Evolutionary conservation across 257 asterid genomes (phyloP), one percentile per base, ranked within the genome.

Genomic region (Solanum lycopersicoides): DNA sequence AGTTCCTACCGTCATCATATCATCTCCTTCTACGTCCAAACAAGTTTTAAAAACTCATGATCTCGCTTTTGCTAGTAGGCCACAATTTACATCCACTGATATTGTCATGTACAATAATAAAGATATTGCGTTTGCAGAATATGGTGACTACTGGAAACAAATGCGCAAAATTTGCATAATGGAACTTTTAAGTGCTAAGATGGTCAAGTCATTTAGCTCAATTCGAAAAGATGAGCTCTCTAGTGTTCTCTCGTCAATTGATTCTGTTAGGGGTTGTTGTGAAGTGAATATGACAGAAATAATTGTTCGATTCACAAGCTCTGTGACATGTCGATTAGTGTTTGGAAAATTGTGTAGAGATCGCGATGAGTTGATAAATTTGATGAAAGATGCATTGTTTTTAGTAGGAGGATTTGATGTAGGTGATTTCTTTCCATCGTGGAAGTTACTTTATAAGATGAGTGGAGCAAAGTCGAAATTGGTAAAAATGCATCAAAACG

Each of bases 31-130:
- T 30, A 44, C 7, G 25, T 77, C 82, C 8, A 87, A 87, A 82
- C 44, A 87, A 44, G 86, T 90, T 72, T 86, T 92, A 16, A 92
- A 87, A 83, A 87, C 88, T 76, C 90, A 90, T 10, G 93, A 90
- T 45, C 86, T 83, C 4, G 89, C 88, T 4, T 90, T 89, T 83
- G 91, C 93, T 0, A 88, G 88, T 44, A 86, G 94, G 86, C 94
- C 94, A 3, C 86, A 87, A 15, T 82, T 82, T n/a, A 42, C 90
- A 50, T 92, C 91, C 82, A 79, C 89, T 0, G 18, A 87, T 89
- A 88, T 89, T 28, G 71, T 88, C 85, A 88, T 90, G 90, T 92
- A 89, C 88, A 87, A 89, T 35, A 82, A 87, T 60, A 86, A 80
- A 12, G 91, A 87, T 20, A 77, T 90, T 4, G 88, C 80, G 3